These are phyloP conservation scores for Pleurotus salmoneostramineus DNA, from an alignment of 768 basidiomycete genomes.

Conservation along the genomic window DNA sequence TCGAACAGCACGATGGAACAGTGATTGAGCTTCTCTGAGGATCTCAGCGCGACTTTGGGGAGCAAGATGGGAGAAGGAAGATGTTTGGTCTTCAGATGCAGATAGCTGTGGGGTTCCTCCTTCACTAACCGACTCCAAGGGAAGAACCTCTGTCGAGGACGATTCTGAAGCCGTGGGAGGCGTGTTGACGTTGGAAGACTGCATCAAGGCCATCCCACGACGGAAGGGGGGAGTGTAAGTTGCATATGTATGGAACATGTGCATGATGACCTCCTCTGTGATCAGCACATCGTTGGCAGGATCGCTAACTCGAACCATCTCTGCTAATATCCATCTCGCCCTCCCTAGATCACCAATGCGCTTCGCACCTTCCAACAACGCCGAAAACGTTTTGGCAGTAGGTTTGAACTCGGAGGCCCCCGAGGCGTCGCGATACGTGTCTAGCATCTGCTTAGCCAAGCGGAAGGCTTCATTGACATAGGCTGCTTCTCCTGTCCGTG, in stretches of 20 bases:
- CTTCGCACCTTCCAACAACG: conserved; percentile 88
- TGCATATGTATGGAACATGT: conserved; percentile 86
- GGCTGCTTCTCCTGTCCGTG: conserved; percentile 51
- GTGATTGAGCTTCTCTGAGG: conserved; percentile 58
- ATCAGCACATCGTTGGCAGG: conserved; percentile 25
- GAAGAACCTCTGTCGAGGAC: background rate
- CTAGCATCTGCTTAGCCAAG: conserved; percentile 84
- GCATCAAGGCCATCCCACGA: conserved; percentile 43
- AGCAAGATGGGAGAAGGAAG: conserved; percentile 50
- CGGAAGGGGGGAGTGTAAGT: conserved; percentile 71
- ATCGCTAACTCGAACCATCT: conserved; percentile 49
- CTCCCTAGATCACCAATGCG: conserved; percentile 78
- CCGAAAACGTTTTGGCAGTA: conserved; percentile 67
- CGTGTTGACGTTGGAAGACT: conserved; percentile 11
- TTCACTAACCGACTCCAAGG: background rate
- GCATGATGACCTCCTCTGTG: conserved; percentile 72
- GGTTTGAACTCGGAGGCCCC: conserved; percentile 57
- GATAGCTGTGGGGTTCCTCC: conserved; percentile 5
- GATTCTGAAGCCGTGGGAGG: background rate
- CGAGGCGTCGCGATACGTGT: conserved; percentile 63
- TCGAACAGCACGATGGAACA: conserved; percentile 58
- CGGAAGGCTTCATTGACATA: conserved; percentile 83
- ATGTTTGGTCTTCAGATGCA: conserved; percentile 13
- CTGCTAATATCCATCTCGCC: conserved; percentile 87
- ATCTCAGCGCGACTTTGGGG: conserved; percentile 76